Evolutionary conservation across 768 basidiomycete species (phyloP).

Genomic region (Mycena latifolia): DNA sequence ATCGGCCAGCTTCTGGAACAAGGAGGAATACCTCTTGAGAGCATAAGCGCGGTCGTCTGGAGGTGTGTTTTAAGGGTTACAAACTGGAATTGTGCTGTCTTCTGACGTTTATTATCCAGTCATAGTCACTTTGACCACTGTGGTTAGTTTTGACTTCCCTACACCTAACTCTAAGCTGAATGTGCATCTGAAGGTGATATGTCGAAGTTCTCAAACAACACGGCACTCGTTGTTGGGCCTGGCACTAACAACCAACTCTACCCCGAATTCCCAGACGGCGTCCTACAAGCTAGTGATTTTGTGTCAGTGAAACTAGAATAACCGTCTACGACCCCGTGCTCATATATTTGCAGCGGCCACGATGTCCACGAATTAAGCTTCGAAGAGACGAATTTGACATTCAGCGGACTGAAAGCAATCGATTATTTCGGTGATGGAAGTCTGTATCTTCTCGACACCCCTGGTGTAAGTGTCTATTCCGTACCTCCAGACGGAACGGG

Average conservation of each 20-base stretch:
- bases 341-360: constrained; percentile 3
- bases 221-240: constrained; percentile 20
- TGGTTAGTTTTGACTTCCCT: too few species aligned
- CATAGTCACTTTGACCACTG: too few species aligned
- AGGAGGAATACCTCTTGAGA: constrained; percentile 16
- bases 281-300: constrained; percentile 23
- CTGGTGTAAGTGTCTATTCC: constrained; percentile 28
- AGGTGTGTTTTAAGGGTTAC: constrained; percentile 20
- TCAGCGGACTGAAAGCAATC: constrained; percentile 28
- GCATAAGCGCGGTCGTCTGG: constrained; percentile 24
- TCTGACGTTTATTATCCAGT: too few species aligned
- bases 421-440: too few species aligned
- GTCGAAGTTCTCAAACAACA: constrained; percentile 27
- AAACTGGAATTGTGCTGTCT: too few species aligned
- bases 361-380: constrained; percentile 15
- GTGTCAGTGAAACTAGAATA: constrained; percentile 9
- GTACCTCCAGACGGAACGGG: not conserved
- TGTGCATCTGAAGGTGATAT: constrained; percentile 3
- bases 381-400: not conserved
- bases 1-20: constrained; percentile 10
- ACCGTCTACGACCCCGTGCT: too few species aligned
- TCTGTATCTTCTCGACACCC: constrained; percentile 4
- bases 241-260: constrained; percentile 1
- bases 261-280: constrained; percentile 17
- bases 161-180: too few species aligned